Percentiles rank a stretch among this genome's conserved stretches.
These are phyloP conservation scores for Babesia bigemina DNA, from an alignment of 169 alveolate genomes.

Conservation along the genomic window DNA sequence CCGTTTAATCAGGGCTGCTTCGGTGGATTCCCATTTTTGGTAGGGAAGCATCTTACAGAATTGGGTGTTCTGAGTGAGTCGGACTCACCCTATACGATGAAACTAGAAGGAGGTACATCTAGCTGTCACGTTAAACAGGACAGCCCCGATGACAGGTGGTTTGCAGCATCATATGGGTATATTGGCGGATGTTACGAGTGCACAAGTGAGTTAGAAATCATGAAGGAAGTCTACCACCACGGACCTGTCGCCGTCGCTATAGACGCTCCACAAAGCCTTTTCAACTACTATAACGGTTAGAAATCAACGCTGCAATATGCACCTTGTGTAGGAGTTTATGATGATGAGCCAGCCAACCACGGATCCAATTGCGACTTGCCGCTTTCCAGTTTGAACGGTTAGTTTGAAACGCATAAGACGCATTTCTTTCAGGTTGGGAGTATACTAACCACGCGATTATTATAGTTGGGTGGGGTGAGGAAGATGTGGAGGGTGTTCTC, in stretches of 20 bases:
- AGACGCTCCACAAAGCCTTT: slow-evolving; percentile 78
- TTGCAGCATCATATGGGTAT: slow-evolving; percentile 78
- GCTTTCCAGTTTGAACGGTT: slow-evolving; percentile 78
- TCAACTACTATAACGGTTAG: slow-evolving; percentile 62
- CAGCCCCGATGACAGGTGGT: slow-evolving; percentile 25
- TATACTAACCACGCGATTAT: slow-evolving; percentile 88
- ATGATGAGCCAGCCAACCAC: slow-evolving; percentile 70
- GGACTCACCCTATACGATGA: slow-evolving; percentile 39
- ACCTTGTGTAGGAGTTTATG: slow-evolving; percentile 46
- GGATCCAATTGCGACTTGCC: slow-evolving; percentile 84
- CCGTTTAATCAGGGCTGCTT: slow-evolving; percentile 89
- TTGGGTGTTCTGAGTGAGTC: slow-evolving; percentile 75
- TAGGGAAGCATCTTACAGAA: slow-evolving; percentile 85
- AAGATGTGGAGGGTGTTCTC: slow-evolving; percentile 44
- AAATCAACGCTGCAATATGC: background rate
- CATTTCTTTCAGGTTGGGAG: slow-evolving; percentile 80
- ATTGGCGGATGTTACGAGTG: slow-evolving; percentile 87
- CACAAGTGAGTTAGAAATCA: slow-evolving; percentile 78
- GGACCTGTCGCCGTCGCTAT: slow-evolving; percentile 86
- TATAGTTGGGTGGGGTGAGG: slow-evolving; percentile 91
- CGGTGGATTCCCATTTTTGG: slow-evolving; percentile 90
- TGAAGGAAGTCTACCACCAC: slow-evolving; percentile 75
- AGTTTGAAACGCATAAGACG: background rate
- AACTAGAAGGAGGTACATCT: background rate
- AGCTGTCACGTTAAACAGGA: background rate